Conservation (phyloP, 768 basidiomycete species). For the Nidularia sp. region DNA sequence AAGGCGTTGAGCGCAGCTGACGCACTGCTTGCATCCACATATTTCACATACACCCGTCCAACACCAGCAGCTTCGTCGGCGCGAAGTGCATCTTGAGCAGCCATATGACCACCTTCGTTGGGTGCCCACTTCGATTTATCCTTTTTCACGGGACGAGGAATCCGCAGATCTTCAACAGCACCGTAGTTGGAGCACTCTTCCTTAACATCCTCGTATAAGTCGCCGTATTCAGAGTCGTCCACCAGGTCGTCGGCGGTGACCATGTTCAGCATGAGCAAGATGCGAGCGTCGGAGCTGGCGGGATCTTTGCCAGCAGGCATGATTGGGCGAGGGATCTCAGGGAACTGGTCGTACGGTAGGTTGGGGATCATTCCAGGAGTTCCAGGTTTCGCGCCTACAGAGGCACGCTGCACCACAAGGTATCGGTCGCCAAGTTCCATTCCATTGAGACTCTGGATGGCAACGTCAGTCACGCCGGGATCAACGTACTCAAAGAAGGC, state of each 20-base stretch:
- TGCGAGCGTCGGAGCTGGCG: constrained; percentile 59
- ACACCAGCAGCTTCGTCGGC: constrained; percentile 90
- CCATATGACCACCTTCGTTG: constrained; percentile 56
- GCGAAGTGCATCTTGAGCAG: constrained; percentile 62
- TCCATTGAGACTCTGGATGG: constrained; percentile 92
- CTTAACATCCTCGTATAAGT: constrained; percentile 92
- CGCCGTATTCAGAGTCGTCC: constrained; percentile 89
- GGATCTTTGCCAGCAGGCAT: constrained; percentile 75
- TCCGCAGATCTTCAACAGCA: constrained; percentile 75
- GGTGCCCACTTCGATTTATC: constrained; percentile 75
- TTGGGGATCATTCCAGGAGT: constrained; percentile 60
- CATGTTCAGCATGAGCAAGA: constrained; percentile 99
- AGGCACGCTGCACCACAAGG: constrained; percentile 95
- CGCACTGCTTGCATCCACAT: constrained; percentile 56
- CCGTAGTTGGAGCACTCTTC: constrained; percentile 86
- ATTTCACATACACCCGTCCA: constrained; percentile 95
- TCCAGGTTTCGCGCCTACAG: constrained; percentile 84
- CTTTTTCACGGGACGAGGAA: constrained; percentile 86
- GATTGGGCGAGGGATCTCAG: constrained; percentile 82
- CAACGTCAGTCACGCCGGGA: constrained; percentile 82
- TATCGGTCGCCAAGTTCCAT: constrained; percentile 97
- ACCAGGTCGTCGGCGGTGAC: constrained; percentile 88
- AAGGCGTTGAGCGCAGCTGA: constrained; percentile 75
- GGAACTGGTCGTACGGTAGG: constrained; percentile 76
- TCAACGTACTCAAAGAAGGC: constrained; percentile 99